Evolutionary conservation across 441 rosid genomes (phyloP).

Genomic region (Gossypium aridum): DNA sequence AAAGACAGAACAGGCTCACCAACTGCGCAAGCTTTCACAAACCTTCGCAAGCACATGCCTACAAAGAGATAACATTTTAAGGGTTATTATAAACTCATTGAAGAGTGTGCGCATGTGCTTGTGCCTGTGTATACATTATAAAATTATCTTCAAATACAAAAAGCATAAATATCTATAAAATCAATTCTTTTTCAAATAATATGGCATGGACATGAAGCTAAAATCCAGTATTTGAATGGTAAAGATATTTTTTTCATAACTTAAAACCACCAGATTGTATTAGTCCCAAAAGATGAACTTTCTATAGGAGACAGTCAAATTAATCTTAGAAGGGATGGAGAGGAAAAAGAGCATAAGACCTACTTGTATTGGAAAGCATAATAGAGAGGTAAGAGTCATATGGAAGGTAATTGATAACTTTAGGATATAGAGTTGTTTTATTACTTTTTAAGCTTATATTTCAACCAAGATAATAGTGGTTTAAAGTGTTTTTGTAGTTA

Average conservation of each 20-base stretch:
- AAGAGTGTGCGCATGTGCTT: neutral
- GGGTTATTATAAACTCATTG: slow-evolving; percentile 6
- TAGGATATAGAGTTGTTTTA: neutral
- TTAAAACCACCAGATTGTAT: neutral
- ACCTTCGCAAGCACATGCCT: slow-evolving; percentile 79
- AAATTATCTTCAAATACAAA: neutral
- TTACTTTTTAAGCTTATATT: neutral
- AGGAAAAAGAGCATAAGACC: neutral
- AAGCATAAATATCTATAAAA: neutral
- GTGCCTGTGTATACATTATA: neutral
- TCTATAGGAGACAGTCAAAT: neutral
- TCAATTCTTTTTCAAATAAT: neutral
- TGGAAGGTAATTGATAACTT: neutral
- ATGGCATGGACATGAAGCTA: neutral
- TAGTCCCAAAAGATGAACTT: neutral
- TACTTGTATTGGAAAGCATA: neutral
- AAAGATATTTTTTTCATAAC: neutral
- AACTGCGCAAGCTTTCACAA: slow-evolving; percentile 42
- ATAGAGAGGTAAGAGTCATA: neutral
- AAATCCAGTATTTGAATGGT: neutral
- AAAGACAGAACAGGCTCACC: slow-evolving; percentile 68
- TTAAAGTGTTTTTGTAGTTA: neutral
- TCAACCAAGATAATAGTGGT: neutral
- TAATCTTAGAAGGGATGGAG: neutral
- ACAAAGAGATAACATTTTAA: slow-evolving; percentile 16